phyloP scores from a whole-genome alignment of 106 monocot species.

The Dioscorea zingiberensis region DNA sequence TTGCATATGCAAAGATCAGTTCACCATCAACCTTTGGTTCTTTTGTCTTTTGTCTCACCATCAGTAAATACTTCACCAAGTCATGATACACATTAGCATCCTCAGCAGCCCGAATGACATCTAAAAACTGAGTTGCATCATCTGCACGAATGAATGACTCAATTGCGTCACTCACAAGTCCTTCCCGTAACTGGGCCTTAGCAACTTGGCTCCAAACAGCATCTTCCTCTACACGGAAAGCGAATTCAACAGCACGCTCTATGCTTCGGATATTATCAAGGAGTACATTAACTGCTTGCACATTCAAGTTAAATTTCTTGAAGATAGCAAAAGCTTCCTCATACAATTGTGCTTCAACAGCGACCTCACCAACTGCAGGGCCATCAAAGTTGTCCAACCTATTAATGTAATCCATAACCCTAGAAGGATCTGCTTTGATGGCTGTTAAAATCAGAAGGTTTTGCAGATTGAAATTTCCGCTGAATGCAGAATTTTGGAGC shows the following conservation, averaged over 20 bases:
- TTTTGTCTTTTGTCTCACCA: slow-evolving; percentile 90
- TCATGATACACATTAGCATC: slow-evolving; percentile 89
- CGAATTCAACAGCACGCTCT: slow-evolving; percentile 93
- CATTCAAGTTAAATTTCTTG: slow-evolving; percentile 97
- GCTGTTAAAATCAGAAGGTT: slow-evolving; percentile 93
- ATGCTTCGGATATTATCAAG: slow-evolving; percentile 87
- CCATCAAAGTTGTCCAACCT: slow-evolving; percentile 98
- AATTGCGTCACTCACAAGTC: slow-evolving; percentile 92
- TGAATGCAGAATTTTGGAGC: slow-evolving; percentile 93
- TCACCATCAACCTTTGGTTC: slow-evolving; percentile 95
- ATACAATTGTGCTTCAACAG: slow-evolving; percentile 89
- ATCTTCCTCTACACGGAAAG: slow-evolving; percentile 96
- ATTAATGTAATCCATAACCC: slow-evolving; percentile 97
- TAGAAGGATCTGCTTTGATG: slow-evolving; percentile 91
- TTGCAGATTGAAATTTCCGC: slow-evolving; percentile 96
- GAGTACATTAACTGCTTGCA: slow-evolving; percentile 87
- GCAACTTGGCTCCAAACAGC: slow-evolving; percentile 98
- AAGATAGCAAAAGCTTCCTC: slow-evolving; percentile 99
- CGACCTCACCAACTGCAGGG: slow-evolving; percentile 96
- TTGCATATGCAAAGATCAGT: slow-evolving; percentile 95
- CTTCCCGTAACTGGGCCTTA: slow-evolving; percentile 90
- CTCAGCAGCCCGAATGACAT: slow-evolving; percentile 87
- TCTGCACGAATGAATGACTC: slow-evolving; percentile 98
- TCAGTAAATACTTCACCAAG: slow-evolving; percentile 81
- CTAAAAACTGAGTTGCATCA: slow-evolving; percentile 85